phyloP scores from a whole-genome alignment of 23 red algal genomes.

The Gracilaria caudata region DNA sequence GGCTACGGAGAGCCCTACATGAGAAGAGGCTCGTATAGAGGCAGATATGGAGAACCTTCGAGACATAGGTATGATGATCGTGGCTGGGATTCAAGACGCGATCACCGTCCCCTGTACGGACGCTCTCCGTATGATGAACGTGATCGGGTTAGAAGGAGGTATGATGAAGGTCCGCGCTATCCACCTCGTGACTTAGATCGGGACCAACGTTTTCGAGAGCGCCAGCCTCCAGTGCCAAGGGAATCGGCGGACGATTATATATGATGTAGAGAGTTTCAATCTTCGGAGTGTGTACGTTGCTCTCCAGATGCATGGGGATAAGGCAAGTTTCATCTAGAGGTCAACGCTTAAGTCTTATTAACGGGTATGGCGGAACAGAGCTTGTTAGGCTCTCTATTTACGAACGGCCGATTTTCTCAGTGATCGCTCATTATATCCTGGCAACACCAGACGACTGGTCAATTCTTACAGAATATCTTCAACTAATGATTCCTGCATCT shows the following conservation, averaged over 20 bases:
- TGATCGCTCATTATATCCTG: conserved; percentile 14
- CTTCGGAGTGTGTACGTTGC: conserved; percentile 14
- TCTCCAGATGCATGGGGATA: conserved; percentile 21
- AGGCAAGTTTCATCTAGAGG: conserved; percentile 42
- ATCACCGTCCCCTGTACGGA: conserved; percentile 37
- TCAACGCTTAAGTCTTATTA: conserved; percentile 37
- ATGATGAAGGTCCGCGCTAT: conserved; percentile 35
- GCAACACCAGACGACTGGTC: conserved; percentile 1
- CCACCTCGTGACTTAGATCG: conserved; percentile 35
- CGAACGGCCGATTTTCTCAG: conserved; percentile 28
- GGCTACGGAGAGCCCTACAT: conserved; percentile 39
- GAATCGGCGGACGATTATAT: conserved; percentile 70
- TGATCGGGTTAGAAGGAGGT: conserved; percentile 50
- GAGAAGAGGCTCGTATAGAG: conserved; percentile 35
- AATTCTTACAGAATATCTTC: conserved; percentile 4
- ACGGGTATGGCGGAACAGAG: conserved; percentile 25
- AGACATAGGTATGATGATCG: conserved; percentile 56
- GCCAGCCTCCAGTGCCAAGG: conserved; percentile 62
- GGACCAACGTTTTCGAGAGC: conserved; percentile 46
- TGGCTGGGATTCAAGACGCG: conserved; percentile 14
- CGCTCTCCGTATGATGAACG: conserved; percentile 54
- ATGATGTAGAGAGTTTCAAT: conserved; percentile 29
- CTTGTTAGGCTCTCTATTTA: background rate
- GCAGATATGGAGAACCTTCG: conserved; percentile 34
- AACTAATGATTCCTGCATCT: conserved; percentile 8